These are phyloP conservation scores for Diaporthe batatas DNA, from an alignment of 2,329 filamentous ascomycete species.

Conservation along the genomic window DNA sequence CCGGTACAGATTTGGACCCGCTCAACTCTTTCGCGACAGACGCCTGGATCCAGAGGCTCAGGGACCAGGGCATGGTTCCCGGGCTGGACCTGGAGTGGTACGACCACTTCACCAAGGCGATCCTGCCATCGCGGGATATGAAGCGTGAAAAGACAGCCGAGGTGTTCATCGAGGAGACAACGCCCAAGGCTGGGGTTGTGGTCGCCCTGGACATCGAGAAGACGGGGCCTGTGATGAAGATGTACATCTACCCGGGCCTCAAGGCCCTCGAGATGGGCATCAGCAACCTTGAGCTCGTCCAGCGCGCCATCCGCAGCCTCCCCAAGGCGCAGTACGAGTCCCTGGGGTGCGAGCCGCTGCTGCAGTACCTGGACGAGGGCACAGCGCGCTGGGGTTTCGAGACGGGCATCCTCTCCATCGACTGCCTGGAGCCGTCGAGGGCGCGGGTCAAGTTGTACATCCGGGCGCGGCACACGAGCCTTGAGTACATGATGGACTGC, in stretches of 20 bases:
- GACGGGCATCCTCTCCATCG: conserved; percentile 46
- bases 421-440: conserved; percentile 43
- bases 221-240: conserved; percentile 45
- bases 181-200: conserved; percentile 45
- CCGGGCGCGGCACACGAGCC: conserved; percentile 44
- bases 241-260: conserved; percentile 46
- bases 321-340: conserved; percentile 44
- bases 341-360: conserved; percentile 44
- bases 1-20: conserved; percentile 44
- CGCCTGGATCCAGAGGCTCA: conserved; percentile 43
- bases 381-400: conserved; percentile 45
- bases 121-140: conserved; percentile 40
- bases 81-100: conserved; percentile 46
- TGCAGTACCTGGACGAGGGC: conserved; percentile 45
- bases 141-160: conserved; percentile 40
- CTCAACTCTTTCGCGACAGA: conserved; percentile 44
- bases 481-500: conserved; percentile 47
- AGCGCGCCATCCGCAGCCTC: conserved; percentile 44
- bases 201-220: conserved; percentile 47
- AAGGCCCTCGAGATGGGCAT: conserved; percentile 45
- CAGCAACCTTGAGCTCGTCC: conserved; percentile 45
- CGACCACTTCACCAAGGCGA: conserved; percentile 43
- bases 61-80: conserved; percentile 44
- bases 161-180: conserved; percentile 45
- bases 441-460: conserved; percentile 48